phyloP scores from a whole-genome alignment of 2,329 filamentous ascomycete genomes.

The Tolypocladium album region DNA sequence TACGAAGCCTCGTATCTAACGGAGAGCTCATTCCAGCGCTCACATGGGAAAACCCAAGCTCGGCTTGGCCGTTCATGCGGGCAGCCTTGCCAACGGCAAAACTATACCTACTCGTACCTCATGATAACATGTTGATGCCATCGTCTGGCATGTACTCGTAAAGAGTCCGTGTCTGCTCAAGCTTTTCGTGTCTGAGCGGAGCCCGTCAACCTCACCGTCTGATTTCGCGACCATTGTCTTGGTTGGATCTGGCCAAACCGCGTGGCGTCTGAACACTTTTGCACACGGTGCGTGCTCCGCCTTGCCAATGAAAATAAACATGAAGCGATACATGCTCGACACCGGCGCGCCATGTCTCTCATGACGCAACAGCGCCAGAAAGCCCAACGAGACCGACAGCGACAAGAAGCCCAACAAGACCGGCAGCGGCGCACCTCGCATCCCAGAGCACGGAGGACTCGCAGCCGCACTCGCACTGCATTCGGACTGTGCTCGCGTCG shows the following conservation, averaged over 20 bases:
- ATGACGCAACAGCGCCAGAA: neutral
- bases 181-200: neutral
- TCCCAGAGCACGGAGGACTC: neutral
- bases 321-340: neutral
- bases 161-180: neutral
- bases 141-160: neutral
- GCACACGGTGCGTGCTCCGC: neutral
- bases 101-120: neutral
- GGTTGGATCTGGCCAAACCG: neutral
- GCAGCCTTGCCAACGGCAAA: neutral
- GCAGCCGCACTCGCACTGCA: neutral
- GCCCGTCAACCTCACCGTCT: neutral
- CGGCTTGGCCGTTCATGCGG: neutral
- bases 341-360: neutral
- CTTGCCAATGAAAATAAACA: neutral
- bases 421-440: neutral
- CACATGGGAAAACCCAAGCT: neutral
- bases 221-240: neutral
- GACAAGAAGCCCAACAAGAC: neutral
- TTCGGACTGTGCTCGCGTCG: neutral
- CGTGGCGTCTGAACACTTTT: neutral
- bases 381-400: neutral
- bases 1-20: neutral
- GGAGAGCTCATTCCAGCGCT: neutral
- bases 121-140: neutral